A percentile compares a stretch with the other conserved stretches of the same genome.
phyloP scores from a whole-genome alignment of 768 basidiomycete genomes.

The Termitomyces sp. region DNA sequence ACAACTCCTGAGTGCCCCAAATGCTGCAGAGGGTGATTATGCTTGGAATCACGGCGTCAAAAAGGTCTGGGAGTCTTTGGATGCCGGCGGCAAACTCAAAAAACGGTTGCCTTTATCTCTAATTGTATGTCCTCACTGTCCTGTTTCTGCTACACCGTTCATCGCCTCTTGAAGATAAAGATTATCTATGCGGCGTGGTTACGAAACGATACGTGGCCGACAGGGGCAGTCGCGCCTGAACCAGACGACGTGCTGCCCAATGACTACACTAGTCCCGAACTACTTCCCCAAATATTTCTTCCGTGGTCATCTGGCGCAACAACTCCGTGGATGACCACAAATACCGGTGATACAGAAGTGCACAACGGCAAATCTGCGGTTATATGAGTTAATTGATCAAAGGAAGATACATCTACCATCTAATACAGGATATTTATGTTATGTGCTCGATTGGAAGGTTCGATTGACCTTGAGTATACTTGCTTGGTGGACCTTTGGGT shows the following conservation, averaged over 20 bases:
- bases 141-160: conserved; percentile 12
- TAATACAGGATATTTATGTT: conserved; percentile 1
- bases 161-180: conserved; percentile 51
- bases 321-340: conserved; percentile 23
- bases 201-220: conserved; percentile 75
- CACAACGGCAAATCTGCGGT: not conserved
- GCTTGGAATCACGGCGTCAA: conserved; percentile 57
- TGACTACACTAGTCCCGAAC: conserved; percentile 10
- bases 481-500: conserved; percentile 1
- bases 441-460: conserved; percentile 3
- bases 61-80: conserved; percentile 62
- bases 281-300: conserved; percentile 14
- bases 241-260: conserved; percentile 49
- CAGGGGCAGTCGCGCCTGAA: conserved; percentile 54
- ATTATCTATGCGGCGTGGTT: conserved; percentile 74
- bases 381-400: conserved; percentile 1
- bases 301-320: conserved; percentile 22
- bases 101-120: conserved; percentile 57
- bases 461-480: not conserved
- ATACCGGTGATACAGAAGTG: conserved; percentile 13
- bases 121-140: conserved; percentile 45
- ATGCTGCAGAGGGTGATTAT: conserved; percentile 45
- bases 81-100: conserved; percentile 56
- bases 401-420: conserved; percentile 3
- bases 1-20: conserved; percentile 43